Percentiles rank a stretch among this genome's conserved stretches.
Evolutionary conservation across 495 filamentous ascomycete species (phyloP).

Genomic region (Podospora pseudoanserina): DNA sequence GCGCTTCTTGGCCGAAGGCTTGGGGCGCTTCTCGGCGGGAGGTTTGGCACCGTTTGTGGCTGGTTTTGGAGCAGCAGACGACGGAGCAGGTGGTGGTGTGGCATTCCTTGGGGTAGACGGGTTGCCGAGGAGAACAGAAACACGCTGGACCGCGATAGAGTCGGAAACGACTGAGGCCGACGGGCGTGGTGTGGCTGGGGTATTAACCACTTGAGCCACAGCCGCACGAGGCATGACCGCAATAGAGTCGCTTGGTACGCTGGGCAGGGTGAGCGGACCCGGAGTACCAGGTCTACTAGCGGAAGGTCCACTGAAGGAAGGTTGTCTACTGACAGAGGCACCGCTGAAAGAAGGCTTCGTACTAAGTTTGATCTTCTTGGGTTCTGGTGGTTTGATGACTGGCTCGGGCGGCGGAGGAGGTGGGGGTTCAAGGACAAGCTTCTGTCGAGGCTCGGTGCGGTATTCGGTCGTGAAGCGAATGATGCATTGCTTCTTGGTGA

Average conservation of each 20-base stretch:
- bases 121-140: conserved; percentile 15
- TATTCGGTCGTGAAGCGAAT: conserved; percentile 34
- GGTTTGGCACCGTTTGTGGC: background rate
- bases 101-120: background rate
- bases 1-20: conserved; percentile 29
- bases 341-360: conserved; percentile 29
- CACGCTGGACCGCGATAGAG: conserved; percentile 29
- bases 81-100: background rate
- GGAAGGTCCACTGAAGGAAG: conserved; percentile 24
- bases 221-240: conserved; percentile 23
- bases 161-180: conserved; percentile 13
- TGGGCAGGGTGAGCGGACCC: conserved; percentile 14
- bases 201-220: background rate
- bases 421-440: conserved; percentile 18
- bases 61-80: background rate
- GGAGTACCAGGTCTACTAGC: conserved; percentile 17
- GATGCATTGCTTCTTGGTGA: conserved; percentile 25
- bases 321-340: conserved; percentile 13
- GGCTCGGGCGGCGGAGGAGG: conserved; percentile 19
- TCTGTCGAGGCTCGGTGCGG: conserved; percentile 33
- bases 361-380: conserved; percentile 34
- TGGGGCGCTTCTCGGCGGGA: conserved; percentile 24
- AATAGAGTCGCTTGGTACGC: conserved; percentile 27
- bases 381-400: conserved; percentile 30
- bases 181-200: conserved; percentile 7